Conservation (phyloP, 1,139 yeast species). For the Yamadazyma spencermartinsiae region DNA sequence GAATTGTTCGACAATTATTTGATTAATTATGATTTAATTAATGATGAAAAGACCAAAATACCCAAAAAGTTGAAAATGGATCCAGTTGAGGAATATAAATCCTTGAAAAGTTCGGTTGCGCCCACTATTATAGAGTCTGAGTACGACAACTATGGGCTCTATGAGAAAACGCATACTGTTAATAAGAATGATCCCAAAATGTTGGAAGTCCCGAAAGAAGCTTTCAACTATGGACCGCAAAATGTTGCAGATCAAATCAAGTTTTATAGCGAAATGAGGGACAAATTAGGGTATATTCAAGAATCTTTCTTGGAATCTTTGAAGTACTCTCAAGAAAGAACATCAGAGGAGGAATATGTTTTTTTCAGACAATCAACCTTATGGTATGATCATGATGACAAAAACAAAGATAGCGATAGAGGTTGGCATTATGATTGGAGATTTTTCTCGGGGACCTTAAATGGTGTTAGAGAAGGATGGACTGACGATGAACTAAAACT, state of each 20-base stretch:
- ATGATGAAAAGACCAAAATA: constrained; percentile 6
- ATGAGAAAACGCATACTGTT: constrained; percentile 16
- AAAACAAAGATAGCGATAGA: constrained; percentile 19
- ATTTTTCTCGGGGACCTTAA: constrained; percentile 54
- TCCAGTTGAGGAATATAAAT: constrained; percentile 20
- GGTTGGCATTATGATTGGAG: constrained; percentile 72
- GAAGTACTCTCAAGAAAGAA: constrained; percentile 18
- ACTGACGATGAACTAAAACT: constrained; percentile 18
- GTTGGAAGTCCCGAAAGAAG: constrained; percentile 16
- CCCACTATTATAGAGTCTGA: constrained; percentile 12
- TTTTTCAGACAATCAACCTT: constrained; percentile 24
- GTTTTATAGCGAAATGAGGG: constrained; percentile 15
- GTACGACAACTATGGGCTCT: constrained; percentile 21
- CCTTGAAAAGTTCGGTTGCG: constrained; percentile 12
- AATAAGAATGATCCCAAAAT: constrained; percentile 10
- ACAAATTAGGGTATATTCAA: constrained; percentile 15
- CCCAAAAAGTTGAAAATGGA: constrained; percentile 17
- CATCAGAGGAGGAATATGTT: constrained; percentile 21
- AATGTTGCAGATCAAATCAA: constrained; percentile 18
- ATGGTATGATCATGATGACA: constrained; percentile 13
- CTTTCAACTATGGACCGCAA: constrained; percentile 22
- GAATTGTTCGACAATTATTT: constrained; percentile 26
- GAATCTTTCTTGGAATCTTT: constrained; percentile 23
- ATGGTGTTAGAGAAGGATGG: constrained; percentile 20
- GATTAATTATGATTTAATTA: constrained; percentile 10